Percentiles rank a stretch among this genome's conserved stretches.
Conservation (phyloP, 75 land plant genomes). For the Adiantum capillusveneris region DNA sequence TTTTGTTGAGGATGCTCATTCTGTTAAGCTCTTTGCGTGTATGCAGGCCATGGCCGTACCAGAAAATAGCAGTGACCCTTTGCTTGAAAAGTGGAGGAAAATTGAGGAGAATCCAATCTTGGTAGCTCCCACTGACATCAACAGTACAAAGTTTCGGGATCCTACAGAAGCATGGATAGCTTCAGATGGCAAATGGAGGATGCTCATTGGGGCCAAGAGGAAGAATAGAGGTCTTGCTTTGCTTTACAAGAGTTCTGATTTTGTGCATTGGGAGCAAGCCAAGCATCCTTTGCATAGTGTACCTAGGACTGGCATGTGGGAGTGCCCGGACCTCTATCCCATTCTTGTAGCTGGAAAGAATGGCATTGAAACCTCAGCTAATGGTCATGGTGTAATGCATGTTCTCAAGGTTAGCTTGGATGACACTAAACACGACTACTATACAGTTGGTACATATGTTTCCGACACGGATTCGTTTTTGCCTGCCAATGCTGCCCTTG, state of each 20-base stretch:
- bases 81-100: conserved; percentile 34
- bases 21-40: no score
- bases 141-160: conserved; percentile 26
- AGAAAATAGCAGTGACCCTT: conserved; percentile 18
- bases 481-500: conserved; percentile 25
- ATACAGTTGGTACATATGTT: conserved; percentile 51
- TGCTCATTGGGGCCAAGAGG: conserved; percentile 18
- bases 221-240: conserved; percentile 22
- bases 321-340: conserved; percentile 42
- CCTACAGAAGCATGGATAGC: conserved; percentile 43
- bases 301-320: conserved; percentile 30
- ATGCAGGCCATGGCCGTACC: conserved; percentile 31
- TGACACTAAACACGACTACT: conserved; percentile 37
- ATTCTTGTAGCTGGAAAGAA: neutral
- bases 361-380: conserved; percentile 7
- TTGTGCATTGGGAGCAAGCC: conserved; percentile 18
- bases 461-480: conserved; percentile 24
- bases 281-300: conserved; percentile 10
- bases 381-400: neutral
- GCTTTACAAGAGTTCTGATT: conserved; percentile 25
- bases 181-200: conserved; percentile 29
- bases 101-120: conserved; percentile 32
- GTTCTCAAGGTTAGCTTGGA: conserved; percentile 33
- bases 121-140: conserved; percentile 8
- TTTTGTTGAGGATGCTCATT: no score